phyloP scores from a whole-genome alignment of 2,329 filamentous ascomycete species.

The Hypoxylon sp. region DNA sequence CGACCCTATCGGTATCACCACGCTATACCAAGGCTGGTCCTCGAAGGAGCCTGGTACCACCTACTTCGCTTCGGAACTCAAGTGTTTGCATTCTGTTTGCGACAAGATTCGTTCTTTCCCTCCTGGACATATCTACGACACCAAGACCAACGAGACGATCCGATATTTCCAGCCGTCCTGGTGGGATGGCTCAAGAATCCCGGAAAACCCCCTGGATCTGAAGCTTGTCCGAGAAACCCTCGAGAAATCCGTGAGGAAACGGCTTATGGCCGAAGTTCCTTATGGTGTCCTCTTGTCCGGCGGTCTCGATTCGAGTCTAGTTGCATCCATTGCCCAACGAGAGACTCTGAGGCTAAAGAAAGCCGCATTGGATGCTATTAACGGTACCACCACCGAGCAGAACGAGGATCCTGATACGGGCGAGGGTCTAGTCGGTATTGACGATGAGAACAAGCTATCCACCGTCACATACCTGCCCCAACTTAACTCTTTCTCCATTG shows the following conservation, averaged over 20 bases:
- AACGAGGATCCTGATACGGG: constrained; percentile 70
- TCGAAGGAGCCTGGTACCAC: constrained; percentile 85
- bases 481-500: constrained; percentile 99
- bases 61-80: constrained; percentile 98
- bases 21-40: constrained; percentile 95
- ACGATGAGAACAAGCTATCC: constrained; percentile 89
- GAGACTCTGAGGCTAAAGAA: constrained; percentile 86
- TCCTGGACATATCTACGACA: constrained; percentile 96
- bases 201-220: constrained; percentile 84
- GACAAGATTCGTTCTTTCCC: constrained; percentile 96
- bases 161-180: constrained; percentile 93
- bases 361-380: constrained; percentile 68
- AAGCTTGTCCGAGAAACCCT: constrained; percentile 85
- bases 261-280: constrained; percentile 98
- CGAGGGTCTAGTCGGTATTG: constrained; percentile 90
- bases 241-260: constrained; percentile 93
- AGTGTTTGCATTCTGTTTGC: constrained; percentile 92
- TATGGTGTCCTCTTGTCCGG: constrained; percentile 97
- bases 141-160: constrained; percentile 85
- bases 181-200: constrained; percentile 88
- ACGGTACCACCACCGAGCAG: constrained; percentile 57
- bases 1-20: constrained; percentile 97
- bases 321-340: constrained; percentile 94
- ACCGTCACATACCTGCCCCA: constrained; percentile 93
- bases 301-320: constrained; percentile 94